These are phyloP conservation scores for Fusarium anthophilum DNA, from an alignment of 2,329 filamentous ascomycete genomes.

Conservation along the genomic window DNA sequence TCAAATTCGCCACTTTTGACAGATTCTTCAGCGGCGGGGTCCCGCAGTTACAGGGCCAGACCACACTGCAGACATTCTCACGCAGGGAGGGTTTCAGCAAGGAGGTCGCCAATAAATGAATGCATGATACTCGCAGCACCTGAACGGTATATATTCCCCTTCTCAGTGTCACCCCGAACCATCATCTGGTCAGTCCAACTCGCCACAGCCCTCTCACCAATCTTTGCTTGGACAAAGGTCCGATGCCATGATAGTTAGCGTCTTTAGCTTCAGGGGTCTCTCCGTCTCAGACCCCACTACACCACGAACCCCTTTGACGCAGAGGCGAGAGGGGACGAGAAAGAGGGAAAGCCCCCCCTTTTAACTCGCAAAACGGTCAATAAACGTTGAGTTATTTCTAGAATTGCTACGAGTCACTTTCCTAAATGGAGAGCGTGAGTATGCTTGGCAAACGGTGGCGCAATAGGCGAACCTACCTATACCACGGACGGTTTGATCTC, in stretches of 20 bases:
- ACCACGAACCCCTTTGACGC: not conserved
- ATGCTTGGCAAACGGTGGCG: not conserved
- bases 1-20: not conserved
- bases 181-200: not conserved
- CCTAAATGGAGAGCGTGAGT: not conserved
- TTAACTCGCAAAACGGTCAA: not conserved
- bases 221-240: conserved; percentile 4
- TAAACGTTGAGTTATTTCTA: not conserved
- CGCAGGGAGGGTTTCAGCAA: not conserved
- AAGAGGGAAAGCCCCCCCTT: not conserved
- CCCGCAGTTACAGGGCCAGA: not conserved
- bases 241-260: not conserved
- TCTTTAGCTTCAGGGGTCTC: not conserved
- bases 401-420: not conserved
- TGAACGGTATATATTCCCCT: not conserved
- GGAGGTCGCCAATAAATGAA: not conserved
- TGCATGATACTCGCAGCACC: not conserved
- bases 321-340: not conserved
- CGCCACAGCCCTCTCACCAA: not conserved
- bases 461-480: not conserved
- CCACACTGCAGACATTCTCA: not conserved
- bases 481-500: not conserved
- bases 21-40: not conserved
- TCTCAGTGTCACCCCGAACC: not conserved
- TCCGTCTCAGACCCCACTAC: not conserved